Evolutionary conservation across 2,329 filamentous ascomycete species (phyloP).

Genomic region (Trichoderma cornu-damae): DNA sequence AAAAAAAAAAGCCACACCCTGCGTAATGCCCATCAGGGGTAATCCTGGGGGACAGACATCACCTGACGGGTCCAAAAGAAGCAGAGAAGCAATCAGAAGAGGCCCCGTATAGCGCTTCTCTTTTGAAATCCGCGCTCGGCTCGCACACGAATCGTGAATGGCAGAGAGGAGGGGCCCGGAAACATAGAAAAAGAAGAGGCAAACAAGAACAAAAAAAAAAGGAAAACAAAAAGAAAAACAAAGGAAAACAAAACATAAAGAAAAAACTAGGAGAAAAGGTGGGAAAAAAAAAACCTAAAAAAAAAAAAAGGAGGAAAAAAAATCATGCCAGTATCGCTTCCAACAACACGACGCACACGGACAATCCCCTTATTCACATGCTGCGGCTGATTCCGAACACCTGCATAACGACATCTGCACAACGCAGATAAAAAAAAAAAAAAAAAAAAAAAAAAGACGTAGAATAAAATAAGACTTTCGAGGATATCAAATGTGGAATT

Average conservation of each 20-base stretch:
- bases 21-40: neutral
- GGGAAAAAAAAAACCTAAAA: neutral
- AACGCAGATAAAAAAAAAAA: neutral
- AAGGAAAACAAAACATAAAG: neutral
- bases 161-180: neutral
- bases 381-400: slow-evolving; percentile 4
- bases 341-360: neutral
- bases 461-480: neutral
- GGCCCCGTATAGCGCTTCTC: too few species aligned
- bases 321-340: neutral
- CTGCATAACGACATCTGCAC: neutral
- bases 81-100: neutral
- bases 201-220: neutral
- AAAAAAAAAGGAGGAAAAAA: neutral
- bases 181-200: neutral
- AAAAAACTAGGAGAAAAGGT: neutral
- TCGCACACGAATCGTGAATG: neutral
- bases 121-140: neutral
- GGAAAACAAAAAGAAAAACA: neutral
- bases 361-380: too few species aligned
- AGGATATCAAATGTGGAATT: neutral
- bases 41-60: neutral
- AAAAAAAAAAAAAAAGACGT: neutral
- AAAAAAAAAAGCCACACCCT: neutral
- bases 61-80: neutral